Base-by-base conservation (phyloP, 371 early-diverging fungal species). In the Phascolomyces articulosus region DNA sequence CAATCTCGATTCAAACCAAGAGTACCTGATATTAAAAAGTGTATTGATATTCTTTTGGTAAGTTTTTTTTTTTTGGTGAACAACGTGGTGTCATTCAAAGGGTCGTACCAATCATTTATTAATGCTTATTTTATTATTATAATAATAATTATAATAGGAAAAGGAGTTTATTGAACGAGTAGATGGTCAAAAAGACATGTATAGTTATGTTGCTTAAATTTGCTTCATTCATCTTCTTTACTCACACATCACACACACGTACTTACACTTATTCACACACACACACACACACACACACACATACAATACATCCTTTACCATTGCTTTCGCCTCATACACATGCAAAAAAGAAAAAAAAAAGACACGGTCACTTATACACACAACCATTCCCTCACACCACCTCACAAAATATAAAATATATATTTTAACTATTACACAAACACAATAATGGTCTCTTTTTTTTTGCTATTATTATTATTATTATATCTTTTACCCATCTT, bases 101-200 rank as follows among this genome's bases (percentile, higher is more conserved):
- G n/a, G n/a, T n/a, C n/a, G n/a, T n/a, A n/a, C n/a, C n/a, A n/a
- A n/a, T n/a, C 27, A 11, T 38, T 21, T 23, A 48, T 18, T 59
- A 44, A 49, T 11, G 40, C 62, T 18, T 7, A 44, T 44, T 44
- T n/a, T 44, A 44, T 44, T 44, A n/a, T n/a, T n/a, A n/a, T n/a
- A n/a, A n/a, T n/a, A n/a, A n/a, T n/a, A 15, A 44, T 44, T 44
- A 15, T 62, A 34, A 18, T 66, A 80, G 80, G 98, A 98, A 66
- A 95, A 93, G 72, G 96, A 95, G 78, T 98, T 94, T 64, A 87
- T 98, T 64, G 96, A 96, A 81, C 90, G 98, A 55, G 90, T 86
- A 53, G 93, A 93, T 47, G 90, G 85, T 21, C 89, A 91, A 65
- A 91, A 91, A 72, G 95, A 96, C 69, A 87, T 88, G 82, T 96